Percentiles rank a stretch among this genome's conserved stretches.
phyloP scores from a whole-genome alignment of 352 stramenopile genomes.

The Pythium phragmitis region DNA sequence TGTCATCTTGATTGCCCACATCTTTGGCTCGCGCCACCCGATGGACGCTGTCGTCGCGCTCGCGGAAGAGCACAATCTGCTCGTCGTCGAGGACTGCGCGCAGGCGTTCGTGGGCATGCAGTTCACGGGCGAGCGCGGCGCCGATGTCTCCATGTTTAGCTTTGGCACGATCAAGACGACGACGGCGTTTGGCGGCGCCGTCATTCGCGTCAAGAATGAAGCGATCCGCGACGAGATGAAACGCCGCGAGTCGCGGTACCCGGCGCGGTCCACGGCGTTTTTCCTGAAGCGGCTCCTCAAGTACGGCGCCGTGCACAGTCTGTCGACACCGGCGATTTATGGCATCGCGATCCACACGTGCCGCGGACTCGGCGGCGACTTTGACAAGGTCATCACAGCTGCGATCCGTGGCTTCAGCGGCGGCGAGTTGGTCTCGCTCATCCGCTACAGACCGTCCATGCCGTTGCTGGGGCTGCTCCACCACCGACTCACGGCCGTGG shows the following conservation, averaged over 20 bases:
- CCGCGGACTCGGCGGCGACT: conserved; percentile 50
- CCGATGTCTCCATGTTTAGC: conserved; percentile 84
- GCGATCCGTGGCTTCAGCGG: conserved; percentile 81
- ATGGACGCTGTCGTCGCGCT: conserved; percentile 54
- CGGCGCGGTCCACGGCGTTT: conserved; percentile 58
- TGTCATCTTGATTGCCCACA: conserved; percentile 73
- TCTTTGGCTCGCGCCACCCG: conserved; percentile 71
- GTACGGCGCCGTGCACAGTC: conserved; percentile 67
- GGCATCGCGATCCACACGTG: conserved; percentile 73
- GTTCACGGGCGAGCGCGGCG: conserved; percentile 61
- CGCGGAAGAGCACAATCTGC: conserved; percentile 45
- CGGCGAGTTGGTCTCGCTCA: conserved; percentile 70
- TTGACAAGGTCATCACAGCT: conserved; percentile 81
- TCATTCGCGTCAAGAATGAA: conserved; percentile 62
- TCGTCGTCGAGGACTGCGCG: conserved; percentile 81
- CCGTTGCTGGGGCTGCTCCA: conserved; percentile 69
- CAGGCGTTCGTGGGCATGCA: conserved; percentile 67
- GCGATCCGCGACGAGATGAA: conserved; percentile 65
- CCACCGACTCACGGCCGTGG: conserved; percentile 62
- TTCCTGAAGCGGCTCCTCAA: conserved; percentile 81
- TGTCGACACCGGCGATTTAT: conserved; percentile 73
- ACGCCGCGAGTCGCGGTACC: conserved; percentile 62
- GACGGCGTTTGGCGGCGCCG: conserved; percentile 71
- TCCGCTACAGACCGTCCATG: conserved; percentile 77
- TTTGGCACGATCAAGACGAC: conserved; percentile 88